A percentile compares a stretch with the other conserved stretches of the same genome.
These are phyloP conservation scores for Termitomyces sp. DNA, from an alignment of 768 basidiomycete species.

Conservation along the genomic window DNA sequence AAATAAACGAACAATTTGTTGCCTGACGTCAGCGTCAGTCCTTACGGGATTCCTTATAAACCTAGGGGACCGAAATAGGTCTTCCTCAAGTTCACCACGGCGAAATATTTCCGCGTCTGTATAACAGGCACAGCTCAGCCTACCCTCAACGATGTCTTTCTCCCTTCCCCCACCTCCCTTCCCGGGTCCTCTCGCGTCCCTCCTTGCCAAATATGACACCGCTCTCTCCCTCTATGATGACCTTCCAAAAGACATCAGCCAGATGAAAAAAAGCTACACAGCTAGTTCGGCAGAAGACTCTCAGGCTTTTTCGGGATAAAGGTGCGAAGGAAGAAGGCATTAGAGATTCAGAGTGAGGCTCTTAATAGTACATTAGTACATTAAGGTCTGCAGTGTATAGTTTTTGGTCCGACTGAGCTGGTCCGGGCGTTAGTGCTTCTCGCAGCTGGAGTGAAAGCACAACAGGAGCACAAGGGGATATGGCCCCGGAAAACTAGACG, in stretches of 20 bases:
- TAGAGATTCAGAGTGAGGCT: not conserved
- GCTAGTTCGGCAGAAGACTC: conserved; percentile 5
- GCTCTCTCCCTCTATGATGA: conserved; percentile 5
- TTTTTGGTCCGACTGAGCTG: not conserved
- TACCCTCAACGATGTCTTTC: not conserved
- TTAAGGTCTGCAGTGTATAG: not conserved
- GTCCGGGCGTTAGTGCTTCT: conserved; percentile 1
- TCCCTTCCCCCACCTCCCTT: not conserved
- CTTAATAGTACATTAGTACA: conserved; percentile 1
- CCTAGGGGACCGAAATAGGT: not conserved
- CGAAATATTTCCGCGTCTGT: not conserved
- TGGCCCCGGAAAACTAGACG: conserved; percentile 1
- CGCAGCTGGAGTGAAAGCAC: conserved; percentile 8
- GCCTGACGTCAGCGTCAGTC: not conserved
- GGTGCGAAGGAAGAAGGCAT: conserved; percentile 2
- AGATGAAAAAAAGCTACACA: conserved; percentile 3
- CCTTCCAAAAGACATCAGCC: conserved; percentile 6
- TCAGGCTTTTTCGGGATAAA: conserved; percentile 3
- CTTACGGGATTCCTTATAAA: not conserved
- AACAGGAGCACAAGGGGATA: conserved; percentile 7
- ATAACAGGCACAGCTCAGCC: not conserved
- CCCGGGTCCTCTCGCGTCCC: not conserved
- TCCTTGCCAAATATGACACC: conserved; percentile 5
- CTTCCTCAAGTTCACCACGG: not conserved
- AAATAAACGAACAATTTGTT: not conserved